Base-by-base conservation (phyloP, 352 stramenopile genomes). In the Pelagophyceae sp. region DNA sequence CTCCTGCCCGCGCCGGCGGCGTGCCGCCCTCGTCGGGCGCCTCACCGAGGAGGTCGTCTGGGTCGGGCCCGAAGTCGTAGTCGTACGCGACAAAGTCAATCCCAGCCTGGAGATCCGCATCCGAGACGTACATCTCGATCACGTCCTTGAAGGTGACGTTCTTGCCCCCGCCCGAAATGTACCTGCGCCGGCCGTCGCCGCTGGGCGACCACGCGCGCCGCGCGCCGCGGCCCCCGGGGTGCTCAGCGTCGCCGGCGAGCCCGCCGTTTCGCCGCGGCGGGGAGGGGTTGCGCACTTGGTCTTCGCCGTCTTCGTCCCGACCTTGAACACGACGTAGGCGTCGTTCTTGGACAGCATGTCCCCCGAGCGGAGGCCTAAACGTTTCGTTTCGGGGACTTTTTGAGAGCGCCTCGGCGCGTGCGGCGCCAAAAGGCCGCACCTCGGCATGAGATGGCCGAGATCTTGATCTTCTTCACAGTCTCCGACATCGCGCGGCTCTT, bases 41-140 rank as follows among this genome's bases (percentile, higher is more conserved):
- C n/a, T n/a, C n/a, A n/a, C n/a, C 67, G 35, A 74, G 38, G 17
- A 74, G 17, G 29, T 74, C 67, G 67, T 74, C 67, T 6, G 58
- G 58, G 35, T n/a, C 23, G 35, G 67, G 31, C 15, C 67, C 67
- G 2, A 74, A 29, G 67, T 74, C 67, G 67, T 74, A 74, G 38
- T 74, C 67, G 37, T 74, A 74, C 35, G 37, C 67, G 5, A 32
- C 23, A 3, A 74, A 5, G 38, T 74, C 67, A n/a, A 74, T 27
- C 2, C 67, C 67, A 1, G 3, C 17, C 11, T 2, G 19, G 33
- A 74, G 31, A n/a, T 74, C 67, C 29, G 61, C 61, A n/a, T 71
- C 61, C 3, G 61, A 17, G 61, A 71, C 61, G 64, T 72, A 29
- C 31, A 51, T 29, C 64, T 72, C 64, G 19, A 72, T 3, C 6